phyloP scores from a whole-genome alignment of 495 filamentous ascomycete genomes.

The Aspergillus saccharolyticus region DNA sequence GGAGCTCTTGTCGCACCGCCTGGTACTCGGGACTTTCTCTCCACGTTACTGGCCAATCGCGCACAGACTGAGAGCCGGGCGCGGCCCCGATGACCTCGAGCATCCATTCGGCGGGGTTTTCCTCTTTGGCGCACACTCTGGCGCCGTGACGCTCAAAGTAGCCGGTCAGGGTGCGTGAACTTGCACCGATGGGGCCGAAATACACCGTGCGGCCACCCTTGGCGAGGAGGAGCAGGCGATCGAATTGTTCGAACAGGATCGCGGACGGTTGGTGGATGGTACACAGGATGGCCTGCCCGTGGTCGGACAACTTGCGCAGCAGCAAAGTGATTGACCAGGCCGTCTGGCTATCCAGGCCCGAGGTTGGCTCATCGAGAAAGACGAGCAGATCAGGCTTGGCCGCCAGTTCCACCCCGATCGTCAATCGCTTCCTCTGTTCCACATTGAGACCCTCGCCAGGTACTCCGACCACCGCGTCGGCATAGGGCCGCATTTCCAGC shows the following conservation, averaged over 20 bases:
- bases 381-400: constrained; percentile 56
- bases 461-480: constrained; percentile 85
- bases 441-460: constrained; percentile 84
- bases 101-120: constrained; percentile 86
- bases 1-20: constrained; percentile 41
- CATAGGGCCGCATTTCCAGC: constrained; percentile 70
- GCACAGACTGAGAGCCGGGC: constrained; percentile 57
- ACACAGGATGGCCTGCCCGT: constrained; percentile 1
- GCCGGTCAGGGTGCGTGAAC: constrained; percentile 49
- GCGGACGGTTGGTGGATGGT: constrained; percentile 82
- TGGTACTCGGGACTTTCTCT: constrained; percentile 59
- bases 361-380: background rate
- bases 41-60: constrained; percentile 76
- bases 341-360: constrained; percentile 1
- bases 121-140: constrained; percentile 46
- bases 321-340: background rate
- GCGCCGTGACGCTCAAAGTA: constrained; percentile 70
- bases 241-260: constrained; percentile 79
- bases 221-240: constrained; percentile 67
- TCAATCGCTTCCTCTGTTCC: constrained; percentile 77
- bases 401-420: constrained; percentile 79
- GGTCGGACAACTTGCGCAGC: background rate
- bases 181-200: constrained; percentile 70
- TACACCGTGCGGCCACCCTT: constrained; percentile 70
- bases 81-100: constrained; percentile 79